These are phyloP conservation scores for Fusarium temperatum DNA, from an alignment of 2,329 filamentous ascomycete species.

Conservation along the genomic window DNA sequence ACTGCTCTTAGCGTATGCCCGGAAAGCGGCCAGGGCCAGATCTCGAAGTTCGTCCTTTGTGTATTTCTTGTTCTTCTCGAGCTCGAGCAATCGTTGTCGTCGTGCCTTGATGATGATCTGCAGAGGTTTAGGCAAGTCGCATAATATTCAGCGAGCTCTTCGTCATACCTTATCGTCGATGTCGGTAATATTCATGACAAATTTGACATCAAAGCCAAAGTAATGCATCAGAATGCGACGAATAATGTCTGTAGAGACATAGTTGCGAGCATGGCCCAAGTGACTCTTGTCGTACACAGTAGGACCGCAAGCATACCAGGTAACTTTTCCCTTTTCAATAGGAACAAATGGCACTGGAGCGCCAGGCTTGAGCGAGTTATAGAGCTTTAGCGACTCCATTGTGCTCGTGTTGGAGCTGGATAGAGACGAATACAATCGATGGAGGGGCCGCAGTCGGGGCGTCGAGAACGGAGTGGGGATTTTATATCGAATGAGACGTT, in stretches of 20 bases:
- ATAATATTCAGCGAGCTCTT: neutral
- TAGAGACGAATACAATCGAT: conserved; percentile 48
- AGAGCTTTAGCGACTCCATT: conserved; percentile 73
- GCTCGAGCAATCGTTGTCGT: conserved; percentile 82
- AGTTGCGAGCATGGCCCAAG: conserved; percentile 86
- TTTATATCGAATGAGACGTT: conserved; percentile 40
- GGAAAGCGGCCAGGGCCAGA: conserved; percentile 63
- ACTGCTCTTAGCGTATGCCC: conserved; percentile 63
- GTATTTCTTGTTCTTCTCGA: conserved; percentile 75
- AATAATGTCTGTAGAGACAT: conserved; percentile 90
- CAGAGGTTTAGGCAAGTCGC: conserved; percentile 27
- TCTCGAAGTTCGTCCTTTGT: conserved; percentile 56
- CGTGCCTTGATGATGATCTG: conserved; percentile 71
- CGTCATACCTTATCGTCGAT: conserved; percentile 74
- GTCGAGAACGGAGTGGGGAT: conserved; percentile 43
- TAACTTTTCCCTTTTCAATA: conserved; percentile 74
- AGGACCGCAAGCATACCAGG: conserved; percentile 91
- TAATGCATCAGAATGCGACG: conserved; percentile 84
- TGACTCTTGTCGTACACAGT: conserved; percentile 87
- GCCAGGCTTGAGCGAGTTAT: conserved; percentile 80
- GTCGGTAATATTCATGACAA: conserved; percentile 94
- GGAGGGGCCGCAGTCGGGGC: conserved; percentile 33
- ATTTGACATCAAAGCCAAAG: conserved; percentile 83
- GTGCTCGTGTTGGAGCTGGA: conserved; percentile 35
- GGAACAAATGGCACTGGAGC: conserved; percentile 79